Evolutionary conservation across 352 stramenopile species (phyloP).

Genomic region (Phytophthora cajani): DNA sequence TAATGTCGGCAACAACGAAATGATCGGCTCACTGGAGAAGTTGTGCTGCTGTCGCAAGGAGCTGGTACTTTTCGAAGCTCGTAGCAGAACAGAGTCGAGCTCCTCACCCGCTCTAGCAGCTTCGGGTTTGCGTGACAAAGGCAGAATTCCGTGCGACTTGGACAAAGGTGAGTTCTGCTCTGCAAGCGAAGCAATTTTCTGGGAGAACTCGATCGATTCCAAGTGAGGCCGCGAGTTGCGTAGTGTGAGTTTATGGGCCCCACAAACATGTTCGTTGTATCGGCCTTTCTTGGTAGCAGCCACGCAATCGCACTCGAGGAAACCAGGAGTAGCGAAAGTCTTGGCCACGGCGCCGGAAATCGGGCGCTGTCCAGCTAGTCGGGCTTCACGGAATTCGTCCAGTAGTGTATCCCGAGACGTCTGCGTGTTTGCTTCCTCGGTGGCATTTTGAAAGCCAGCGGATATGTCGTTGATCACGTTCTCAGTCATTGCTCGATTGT

Average conservation of each 20-base stretch:
- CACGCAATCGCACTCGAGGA: conserved; percentile 56
- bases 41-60: conserved; percentile 38
- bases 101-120: conserved; percentile 9
- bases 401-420: conserved; percentile 20
- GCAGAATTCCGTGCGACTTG: conserved; percentile 23
- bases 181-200: conserved; percentile 23
- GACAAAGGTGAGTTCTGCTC: conserved; percentile 13
- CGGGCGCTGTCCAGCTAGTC: conserved; percentile 2
- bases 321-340: conserved; percentile 30
- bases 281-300: conserved; percentile 50
- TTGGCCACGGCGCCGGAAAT: conserved; percentile 5
- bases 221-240: conserved; percentile 57
- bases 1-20: conserved; percentile 32
- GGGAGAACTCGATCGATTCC: conserved; percentile 37
- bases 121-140: not conserved
- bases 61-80: conserved; percentile 43
- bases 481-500: not conserved
- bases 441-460: not conserved
- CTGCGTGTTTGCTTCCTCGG: not conserved
- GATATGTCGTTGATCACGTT: not conserved
- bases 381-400: conserved; percentile 28
- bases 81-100: conserved; percentile 38
- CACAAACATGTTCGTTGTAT: conserved; percentile 55
- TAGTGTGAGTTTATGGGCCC: conserved; percentile 69
- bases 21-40: conserved; percentile 30